phyloP scores from a whole-genome alignment of 305 asterid genomes.

The Euphrasia arctica region DNA sequence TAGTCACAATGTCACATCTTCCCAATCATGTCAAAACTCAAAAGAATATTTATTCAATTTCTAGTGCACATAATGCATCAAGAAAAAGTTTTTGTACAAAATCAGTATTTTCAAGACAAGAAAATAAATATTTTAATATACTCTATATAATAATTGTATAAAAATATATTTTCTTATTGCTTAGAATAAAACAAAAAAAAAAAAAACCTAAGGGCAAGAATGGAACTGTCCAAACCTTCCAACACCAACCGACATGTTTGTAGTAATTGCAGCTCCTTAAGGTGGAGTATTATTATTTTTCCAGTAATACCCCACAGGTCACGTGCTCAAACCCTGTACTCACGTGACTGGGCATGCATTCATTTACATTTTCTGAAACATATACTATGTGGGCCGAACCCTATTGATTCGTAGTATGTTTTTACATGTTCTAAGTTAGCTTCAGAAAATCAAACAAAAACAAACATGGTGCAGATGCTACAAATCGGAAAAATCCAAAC shows the following conservation, averaged over 20 bases:
- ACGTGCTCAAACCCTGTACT: constrained; percentile 22
- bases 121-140: too few species aligned
- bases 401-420: too few species aligned
- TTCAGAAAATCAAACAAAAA: background rate
- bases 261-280: constrained; percentile 16
- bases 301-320: constrained; percentile 10
- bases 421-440: background rate
- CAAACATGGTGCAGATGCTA: background rate
- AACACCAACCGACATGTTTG: constrained; percentile 41
- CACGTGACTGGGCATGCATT: constrained; percentile 18
- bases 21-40: background rate
- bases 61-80: constrained; percentile 25
- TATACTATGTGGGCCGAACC: background rate
- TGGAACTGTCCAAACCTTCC: constrained; percentile 16
- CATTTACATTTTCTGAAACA: background rate
- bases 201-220: constrained; percentile 15
- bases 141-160: too few species aligned
- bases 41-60: background rate
- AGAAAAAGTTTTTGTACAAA: too few species aligned
- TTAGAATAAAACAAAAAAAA: too few species aligned
- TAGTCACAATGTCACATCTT: background rate
- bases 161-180: too few species aligned
- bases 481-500: background rate
- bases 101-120: too few species aligned
- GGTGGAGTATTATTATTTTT: constrained; percentile 24